Conservation (phyloP, 441 rosid genomes). For the Erysimum cheiri region DNA sequence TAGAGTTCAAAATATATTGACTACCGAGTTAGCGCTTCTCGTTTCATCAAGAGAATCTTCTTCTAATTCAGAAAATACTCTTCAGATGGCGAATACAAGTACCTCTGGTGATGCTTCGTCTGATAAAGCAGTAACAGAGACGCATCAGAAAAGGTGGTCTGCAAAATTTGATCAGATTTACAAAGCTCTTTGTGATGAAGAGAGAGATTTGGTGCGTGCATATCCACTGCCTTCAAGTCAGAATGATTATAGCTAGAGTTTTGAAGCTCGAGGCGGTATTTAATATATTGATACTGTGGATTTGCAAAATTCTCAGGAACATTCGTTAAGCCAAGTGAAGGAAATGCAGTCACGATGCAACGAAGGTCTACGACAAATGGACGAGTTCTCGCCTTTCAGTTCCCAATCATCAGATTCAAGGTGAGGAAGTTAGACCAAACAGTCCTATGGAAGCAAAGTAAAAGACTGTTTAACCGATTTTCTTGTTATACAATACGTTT, state of each 20-base stretch:
- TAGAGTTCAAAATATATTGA: constrained; percentile 73
- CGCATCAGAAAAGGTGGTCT: constrained; percentile 75
- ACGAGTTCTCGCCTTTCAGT: constrained; percentile 47
- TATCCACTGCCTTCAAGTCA: constrained; percentile 27
- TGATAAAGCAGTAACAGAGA: constrained; percentile 47
- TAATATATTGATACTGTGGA: constrained; percentile 23
- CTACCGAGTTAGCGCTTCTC: constrained; percentile 76
- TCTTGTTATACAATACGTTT: constrained; percentile 13
- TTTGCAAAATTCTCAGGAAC: constrained; percentile 62
- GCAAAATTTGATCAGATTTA: constrained; percentile 81
- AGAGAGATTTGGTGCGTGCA: constrained; percentile 77
- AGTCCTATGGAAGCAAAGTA: background rate
- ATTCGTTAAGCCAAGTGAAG: constrained; percentile 73
- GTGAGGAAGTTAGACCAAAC: constrained; percentile 45
- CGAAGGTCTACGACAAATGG: constrained; percentile 68
- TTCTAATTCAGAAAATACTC: constrained; percentile 53
- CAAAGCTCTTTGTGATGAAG: constrained; percentile 75
- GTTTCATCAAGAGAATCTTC: constrained; percentile 64
- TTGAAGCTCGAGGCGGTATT: background rate
- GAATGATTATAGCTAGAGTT: constrained; percentile 4
- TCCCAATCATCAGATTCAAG: constrained; percentile 56
- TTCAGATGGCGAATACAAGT: constrained; percentile 28
- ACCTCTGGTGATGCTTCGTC: constrained; percentile 48
- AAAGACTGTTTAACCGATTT: background rate
- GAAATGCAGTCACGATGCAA: constrained; percentile 81